Conservation (phyloP, 768 basidiomycete genomes). For the Lentinula aciculospora region DNA sequence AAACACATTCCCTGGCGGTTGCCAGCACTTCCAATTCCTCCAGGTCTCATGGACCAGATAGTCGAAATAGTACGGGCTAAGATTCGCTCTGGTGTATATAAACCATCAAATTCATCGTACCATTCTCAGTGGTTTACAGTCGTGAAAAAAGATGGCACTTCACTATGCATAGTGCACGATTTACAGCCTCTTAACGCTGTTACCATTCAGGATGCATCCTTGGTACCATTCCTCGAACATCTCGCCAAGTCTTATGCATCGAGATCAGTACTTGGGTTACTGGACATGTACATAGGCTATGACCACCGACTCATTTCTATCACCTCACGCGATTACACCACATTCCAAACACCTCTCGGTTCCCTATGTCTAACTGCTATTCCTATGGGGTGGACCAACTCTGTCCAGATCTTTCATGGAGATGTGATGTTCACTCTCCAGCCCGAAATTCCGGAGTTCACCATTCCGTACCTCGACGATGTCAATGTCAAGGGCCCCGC, state of each 20-base stretch:
- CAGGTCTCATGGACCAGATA: conserved; percentile 11
- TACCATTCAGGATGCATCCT: conserved; percentile 15
- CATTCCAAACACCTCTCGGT: conserved; percentile 31
- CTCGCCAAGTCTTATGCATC: conserved; percentile 12
- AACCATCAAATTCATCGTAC: conserved; percentile 14
- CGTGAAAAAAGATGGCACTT: conserved; percentile 15
- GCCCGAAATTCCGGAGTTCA: conserved; percentile 31
- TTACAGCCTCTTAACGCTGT: conserved; percentile 22
- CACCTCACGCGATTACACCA: conserved; percentile 25
- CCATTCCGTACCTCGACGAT: conserved; percentile 34
- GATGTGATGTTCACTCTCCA: conserved; percentile 30
- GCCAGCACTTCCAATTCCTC: conserved; percentile 12
- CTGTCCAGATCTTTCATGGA: conserved; percentile 30
- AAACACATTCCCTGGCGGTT: neutral
- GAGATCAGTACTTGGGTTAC: neutral
- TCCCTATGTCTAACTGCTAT: conserved; percentile 21
- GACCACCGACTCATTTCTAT: conserved; percentile 15
- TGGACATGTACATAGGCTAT: conserved; percentile 21
- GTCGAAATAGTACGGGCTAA: conserved; percentile 12
- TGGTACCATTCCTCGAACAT: conserved; percentile 12
- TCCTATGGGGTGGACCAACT: conserved; percentile 28
- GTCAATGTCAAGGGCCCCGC: conserved; percentile 24
- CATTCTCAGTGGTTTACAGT: conserved; percentile 9
- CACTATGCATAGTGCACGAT: conserved; percentile 17
- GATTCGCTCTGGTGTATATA: conserved; percentile 12